A percentile compares a stretch with the other conserved stretches of the same genome.
phyloP scores from a whole-genome alignment of 192 early-diverging fungal genomes.

The Allomyces arbusculus region DNA sequence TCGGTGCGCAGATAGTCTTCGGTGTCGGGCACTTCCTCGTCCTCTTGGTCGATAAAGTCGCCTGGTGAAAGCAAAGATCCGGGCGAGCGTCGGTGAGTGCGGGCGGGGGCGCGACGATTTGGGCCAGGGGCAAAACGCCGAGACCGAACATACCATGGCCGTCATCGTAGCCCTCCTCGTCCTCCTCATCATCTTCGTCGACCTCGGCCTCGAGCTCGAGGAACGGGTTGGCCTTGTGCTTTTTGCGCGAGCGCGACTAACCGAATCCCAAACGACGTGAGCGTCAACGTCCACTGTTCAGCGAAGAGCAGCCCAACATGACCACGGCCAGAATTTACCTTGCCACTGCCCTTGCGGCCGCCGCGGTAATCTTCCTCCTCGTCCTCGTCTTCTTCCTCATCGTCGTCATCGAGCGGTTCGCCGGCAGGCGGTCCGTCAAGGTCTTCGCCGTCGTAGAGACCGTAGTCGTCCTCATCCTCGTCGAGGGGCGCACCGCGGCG shows the following conservation, averaged over 20 bases:
- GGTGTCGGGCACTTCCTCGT: constrained; percentile 38
- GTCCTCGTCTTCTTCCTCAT: constrained; percentile 33
- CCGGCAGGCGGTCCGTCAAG: not conserved
- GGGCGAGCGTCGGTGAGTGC: not conserved
- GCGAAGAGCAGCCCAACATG: too few species aligned
- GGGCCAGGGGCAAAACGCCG: not conserved
- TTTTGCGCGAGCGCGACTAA: not conserved
- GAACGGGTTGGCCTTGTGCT: constrained; percentile 28
- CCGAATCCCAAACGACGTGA: not conserved
- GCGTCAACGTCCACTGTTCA: not conserved
- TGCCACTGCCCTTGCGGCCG: not conserved
- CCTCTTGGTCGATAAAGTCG: constrained; percentile 49
- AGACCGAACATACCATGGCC: constrained; percentile 18
- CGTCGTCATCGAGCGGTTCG: constrained; percentile 2
- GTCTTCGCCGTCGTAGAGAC: constrained; percentile 7
- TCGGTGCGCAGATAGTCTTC: constrained; percentile 16
- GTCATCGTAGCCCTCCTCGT: constrained; percentile 44
- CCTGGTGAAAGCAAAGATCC: constrained; percentile 12
- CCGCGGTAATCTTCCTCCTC: constrained; percentile 3
- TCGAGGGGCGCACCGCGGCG: constrained; percentile 14
- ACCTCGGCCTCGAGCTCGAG: constrained; percentile 54
- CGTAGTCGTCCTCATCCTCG: constrained; percentile 19
- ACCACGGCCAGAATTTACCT: too few species aligned
- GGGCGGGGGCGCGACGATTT: not conserved
- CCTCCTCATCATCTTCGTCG: constrained; percentile 57